Evolutionary conservation across 2,329 filamentous ascomycete genomes (phyloP).

Genomic region (Aureobasidium sp.): DNA sequence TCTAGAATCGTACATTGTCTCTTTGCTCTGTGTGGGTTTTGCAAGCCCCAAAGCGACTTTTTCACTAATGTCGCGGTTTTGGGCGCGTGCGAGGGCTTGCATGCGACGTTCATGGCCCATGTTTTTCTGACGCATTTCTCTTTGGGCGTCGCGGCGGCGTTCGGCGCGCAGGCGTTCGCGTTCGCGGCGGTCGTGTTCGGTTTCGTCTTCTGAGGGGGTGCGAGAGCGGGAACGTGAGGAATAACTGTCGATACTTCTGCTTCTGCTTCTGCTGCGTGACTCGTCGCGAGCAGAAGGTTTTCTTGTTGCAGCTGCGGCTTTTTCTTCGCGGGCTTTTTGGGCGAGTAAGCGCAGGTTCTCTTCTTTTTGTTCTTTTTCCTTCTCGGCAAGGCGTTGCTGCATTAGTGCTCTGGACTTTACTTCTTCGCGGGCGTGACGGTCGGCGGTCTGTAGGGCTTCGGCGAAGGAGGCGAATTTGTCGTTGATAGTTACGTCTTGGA

Average conservation of each 20-base stretch:
- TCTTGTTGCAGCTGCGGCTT: slow-evolving; percentile 25
- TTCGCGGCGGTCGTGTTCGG: slow-evolving; percentile 47
- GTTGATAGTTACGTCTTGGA: slow-evolving; percentile 94
- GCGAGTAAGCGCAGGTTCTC: slow-evolving; percentile 82
- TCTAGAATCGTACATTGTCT: slow-evolving; percentile 94
- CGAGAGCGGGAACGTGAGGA: slow-evolving; percentile 27
- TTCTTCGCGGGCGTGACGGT: slow-evolving; percentile 90
- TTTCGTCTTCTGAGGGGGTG: slow-evolving; percentile 36
- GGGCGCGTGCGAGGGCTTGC: slow-evolving; percentile 88
- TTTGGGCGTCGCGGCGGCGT: slow-evolving; percentile 71
- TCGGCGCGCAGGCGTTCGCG: slow-evolving; percentile 73
- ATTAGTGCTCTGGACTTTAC: slow-evolving; percentile 86
- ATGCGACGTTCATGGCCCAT: slow-evolving; percentile 92
- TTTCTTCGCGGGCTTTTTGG: slow-evolving; percentile 82
- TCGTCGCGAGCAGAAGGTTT: slow-evolving; percentile 23
- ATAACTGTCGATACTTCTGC: slow-evolving; percentile 15
- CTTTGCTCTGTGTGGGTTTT: slow-evolving; percentile 85
- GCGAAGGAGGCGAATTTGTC: slow-evolving; percentile 97
- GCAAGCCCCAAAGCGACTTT: slow-evolving; percentile 92
- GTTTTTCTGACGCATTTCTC: slow-evolving; percentile 83
- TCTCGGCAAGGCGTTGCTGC: slow-evolving; percentile 93
- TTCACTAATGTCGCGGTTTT: slow-evolving; percentile 94
- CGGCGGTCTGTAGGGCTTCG: slow-evolving; percentile 88
- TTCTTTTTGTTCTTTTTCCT: slow-evolving; percentile 91
- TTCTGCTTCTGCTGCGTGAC: slow-evolving; percentile 23